Base-by-base conservation (phyloP, 2,329 filamentous ascomycete species). In the Coniella vitis region DNA sequence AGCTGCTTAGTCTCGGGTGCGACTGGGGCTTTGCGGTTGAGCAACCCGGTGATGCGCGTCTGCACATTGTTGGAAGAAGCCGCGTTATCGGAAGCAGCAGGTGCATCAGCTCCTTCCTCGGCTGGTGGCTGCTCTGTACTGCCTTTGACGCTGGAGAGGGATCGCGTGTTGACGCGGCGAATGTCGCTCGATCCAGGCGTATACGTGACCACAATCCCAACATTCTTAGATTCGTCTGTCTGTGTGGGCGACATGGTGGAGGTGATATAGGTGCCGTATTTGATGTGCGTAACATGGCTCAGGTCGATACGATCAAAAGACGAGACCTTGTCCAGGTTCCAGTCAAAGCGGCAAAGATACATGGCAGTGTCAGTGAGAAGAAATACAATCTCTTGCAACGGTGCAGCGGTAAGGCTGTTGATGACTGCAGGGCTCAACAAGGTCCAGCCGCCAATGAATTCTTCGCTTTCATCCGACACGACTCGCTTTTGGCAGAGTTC, bases 271-370 rank as follows among this genome's bases (percentile, higher is more conserved):
- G 88, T 85, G 17, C 93, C 93, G 52, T 84, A 79, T 60, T 83
- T 83, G 57, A 98, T 80, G 20, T 76, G 75, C 1, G 78, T 75
- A 32, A 98, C 72, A 49, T 88, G 86, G 17, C 78, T 75, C 7
- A 97, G 74, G 50, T 86, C 83, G 13, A 96, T 82, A 7, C 90
- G 78, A 67, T 97, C 90, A 64, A 96, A 97, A 0, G 86, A 90
- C 12, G 86, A 84, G 1, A 98, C 87, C 63, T 97, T 97, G 68
- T 97, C 93, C 7, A 90, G 84, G 54, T 87, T 86, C 90, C 91
- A 97, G 65, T 97, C 90, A 58, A 97, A 90, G 13, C 87, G 82
- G 64, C 90, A 96, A 53, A 88, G 82, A 62, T 97, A 97, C 3
- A 97, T 65, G 0, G 90, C 91, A 0, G 76, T 75, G 55, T 95